phyloP scores from a whole-genome alignment of 2,329 filamentous ascomycete species.

The Aspergillus sp. region DNA sequence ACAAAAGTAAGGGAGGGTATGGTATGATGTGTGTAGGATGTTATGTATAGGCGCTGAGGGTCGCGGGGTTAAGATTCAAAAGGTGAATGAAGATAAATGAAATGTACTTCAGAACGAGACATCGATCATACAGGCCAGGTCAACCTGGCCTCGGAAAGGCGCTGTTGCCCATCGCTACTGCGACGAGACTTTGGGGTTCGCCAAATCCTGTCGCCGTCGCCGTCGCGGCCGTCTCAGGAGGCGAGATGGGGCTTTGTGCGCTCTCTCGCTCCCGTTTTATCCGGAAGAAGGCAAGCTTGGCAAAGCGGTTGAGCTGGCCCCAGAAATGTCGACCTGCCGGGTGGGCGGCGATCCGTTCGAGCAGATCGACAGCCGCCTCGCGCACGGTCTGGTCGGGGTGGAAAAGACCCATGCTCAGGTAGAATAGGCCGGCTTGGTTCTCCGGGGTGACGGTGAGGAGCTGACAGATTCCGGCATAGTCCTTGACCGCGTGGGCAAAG shows the following conservation, averaged over 20 bases:
- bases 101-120: not conserved
- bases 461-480: slow-evolving; percentile 83
- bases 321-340: slow-evolving; percentile 94
- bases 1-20: not conserved
- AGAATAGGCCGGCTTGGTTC: slow-evolving; percentile 84
- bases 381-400: slow-evolving; percentile 83
- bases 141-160: slow-evolving; percentile 23
- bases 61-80: not conserved
- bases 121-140: not conserved
- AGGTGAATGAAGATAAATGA: too few relatives aligned
- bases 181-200: slow-evolving; percentile 37
- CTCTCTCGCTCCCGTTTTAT: slow-evolving; percentile 64
- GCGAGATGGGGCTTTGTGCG: slow-evolving; percentile 24
- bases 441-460: slow-evolving; percentile 80
- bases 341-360: slow-evolving; percentile 81
- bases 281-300: slow-evolving; percentile 80
- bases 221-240: slow-evolving; percentile 18
- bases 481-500: slow-evolving; percentile 70
- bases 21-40: not conserved
- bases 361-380: slow-evolving; percentile 70
- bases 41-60: not conserved
- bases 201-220: slow-evolving; percentile 21
- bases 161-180: slow-evolving; percentile 34
- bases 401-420: slow-evolving; percentile 85
- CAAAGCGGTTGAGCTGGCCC: slow-evolving; percentile 79